A percentile compares a stretch with the other conserved stretches of the same genome.
phyloP scores from a whole-genome alignment of 2,329 filamentous ascomycete species.

The Phialocephala sp. region DNA sequence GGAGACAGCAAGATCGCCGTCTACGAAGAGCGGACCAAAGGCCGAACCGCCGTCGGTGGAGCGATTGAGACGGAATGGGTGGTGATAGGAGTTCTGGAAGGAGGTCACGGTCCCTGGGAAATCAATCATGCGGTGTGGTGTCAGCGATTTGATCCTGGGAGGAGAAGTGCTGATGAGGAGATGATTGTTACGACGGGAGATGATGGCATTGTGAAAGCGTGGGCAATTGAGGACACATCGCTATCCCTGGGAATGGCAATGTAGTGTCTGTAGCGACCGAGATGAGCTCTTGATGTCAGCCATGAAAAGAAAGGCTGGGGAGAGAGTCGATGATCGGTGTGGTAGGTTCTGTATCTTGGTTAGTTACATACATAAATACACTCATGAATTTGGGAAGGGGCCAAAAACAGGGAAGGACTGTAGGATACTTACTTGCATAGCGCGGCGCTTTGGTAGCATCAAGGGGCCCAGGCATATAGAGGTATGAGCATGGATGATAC shows the following conservation, averaged over 20 bases:
- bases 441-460: conserved; percentile 11
- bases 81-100: conserved; percentile 69
- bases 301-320: too few species aligned
- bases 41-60: conserved; percentile 37
- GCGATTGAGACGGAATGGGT: conserved; percentile 66
- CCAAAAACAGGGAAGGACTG: background rate
- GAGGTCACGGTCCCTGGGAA: conserved; percentile 90
- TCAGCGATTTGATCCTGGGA: conserved; percentile 71
- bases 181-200: conserved; percentile 91
- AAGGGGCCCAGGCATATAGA: background rate
- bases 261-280: background rate
- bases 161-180: conserved; percentile 70
- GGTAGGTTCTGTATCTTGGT: background rate
- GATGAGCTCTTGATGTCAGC: background rate
- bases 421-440: conserved; percentile 15
- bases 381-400: background rate
- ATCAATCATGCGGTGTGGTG: conserved; percentile 94
- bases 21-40: conserved; percentile 66
- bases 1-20: conserved; percentile 84
- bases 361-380: conserved; percentile 8
- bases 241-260: background rate
- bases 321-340: background rate
- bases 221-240: conserved; percentile 61
- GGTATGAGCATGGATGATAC: background rate
- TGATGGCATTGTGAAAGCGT: conserved; percentile 85